These are phyloP conservation scores for Neobulgaria alba DNA, from an alignment of 2,329 filamentous ascomycete genomes.

Conservation along the genomic window DNA sequence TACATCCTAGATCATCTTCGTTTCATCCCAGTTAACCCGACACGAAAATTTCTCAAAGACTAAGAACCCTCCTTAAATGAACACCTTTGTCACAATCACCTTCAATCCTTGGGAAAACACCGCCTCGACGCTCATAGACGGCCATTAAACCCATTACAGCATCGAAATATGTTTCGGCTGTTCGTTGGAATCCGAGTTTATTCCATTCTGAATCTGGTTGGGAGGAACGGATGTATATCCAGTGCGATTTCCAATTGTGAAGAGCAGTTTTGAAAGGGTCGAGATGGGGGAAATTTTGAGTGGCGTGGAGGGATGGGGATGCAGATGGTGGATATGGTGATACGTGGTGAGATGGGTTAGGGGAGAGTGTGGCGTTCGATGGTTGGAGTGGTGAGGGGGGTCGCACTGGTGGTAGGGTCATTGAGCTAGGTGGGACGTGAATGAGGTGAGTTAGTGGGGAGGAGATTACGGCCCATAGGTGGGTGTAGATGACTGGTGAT, in stretches of 20 bases:
- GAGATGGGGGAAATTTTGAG: constrained; percentile 11
- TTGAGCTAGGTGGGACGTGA: too few species aligned
- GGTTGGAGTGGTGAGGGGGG: too few species aligned
- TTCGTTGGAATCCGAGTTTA: constrained; percentile 24
- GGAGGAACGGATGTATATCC: constrained; percentile 22
- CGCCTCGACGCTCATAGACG: constrained; percentile 20
- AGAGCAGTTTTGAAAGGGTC: constrained; percentile 23
- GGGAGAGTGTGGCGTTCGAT: too few species aligned
- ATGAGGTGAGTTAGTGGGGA: constrained; percentile 17
- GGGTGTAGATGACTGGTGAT: constrained; percentile 23
- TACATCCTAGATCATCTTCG: not conserved
- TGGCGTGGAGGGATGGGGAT: constrained; percentile 14
- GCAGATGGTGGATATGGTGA: too few species aligned
- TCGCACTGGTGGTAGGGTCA: too few species aligned
- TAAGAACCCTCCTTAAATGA: constrained; percentile 24
- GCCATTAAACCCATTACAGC: constrained; percentile 17
- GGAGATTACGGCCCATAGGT: constrained; percentile 24
- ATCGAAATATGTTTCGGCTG: constrained; percentile 25
- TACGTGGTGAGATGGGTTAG: too few species aligned
- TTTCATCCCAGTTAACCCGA: too few species aligned
- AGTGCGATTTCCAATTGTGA: constrained; percentile 24
- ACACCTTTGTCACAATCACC: constrained; percentile 26
- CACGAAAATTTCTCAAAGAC: constrained; percentile 13
- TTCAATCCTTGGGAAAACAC: constrained; percentile 19
- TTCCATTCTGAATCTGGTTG: constrained; percentile 20